phyloP scores from a whole-genome alignment of 164 flowering plant species.

The Pachysandra terminalis region DNA sequence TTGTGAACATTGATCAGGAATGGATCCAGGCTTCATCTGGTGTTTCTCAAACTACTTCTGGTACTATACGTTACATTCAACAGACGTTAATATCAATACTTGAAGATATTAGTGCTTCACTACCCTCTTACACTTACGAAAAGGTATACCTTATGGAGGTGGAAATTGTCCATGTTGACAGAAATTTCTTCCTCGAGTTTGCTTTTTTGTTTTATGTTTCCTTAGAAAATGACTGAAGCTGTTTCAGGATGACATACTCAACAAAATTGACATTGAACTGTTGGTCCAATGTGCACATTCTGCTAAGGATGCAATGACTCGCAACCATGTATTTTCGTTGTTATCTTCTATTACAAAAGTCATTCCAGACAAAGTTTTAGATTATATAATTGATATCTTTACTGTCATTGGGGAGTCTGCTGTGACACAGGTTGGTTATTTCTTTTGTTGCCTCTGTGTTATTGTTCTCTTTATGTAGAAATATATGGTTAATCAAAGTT shows the following conservation, averaged over 20 bases:
- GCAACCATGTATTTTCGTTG: slow-evolving; percentile 70
- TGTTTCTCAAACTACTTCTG: slow-evolving; percentile 23
- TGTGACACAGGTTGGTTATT: slow-evolving; percentile 56
- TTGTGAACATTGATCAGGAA: slow-evolving; percentile 23
- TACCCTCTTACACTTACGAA: slow-evolving; percentile 18
- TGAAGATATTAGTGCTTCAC: slow-evolving; percentile 58
- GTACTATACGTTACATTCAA: slow-evolving; percentile 40
- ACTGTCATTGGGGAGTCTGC: slow-evolving; percentile 67
- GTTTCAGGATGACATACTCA: slow-evolving; percentile 39
- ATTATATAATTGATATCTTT: slow-evolving; percentile 56
- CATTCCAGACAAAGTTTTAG: slow-evolving; percentile 50
- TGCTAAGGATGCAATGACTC: slow-evolving; percentile 47
- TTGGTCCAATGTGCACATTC: slow-evolving; percentile 66
- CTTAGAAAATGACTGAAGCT: slow-evolving; percentile 1
- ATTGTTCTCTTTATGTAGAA: not conserved
- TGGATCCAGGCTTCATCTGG: slow-evolving; percentile 31
- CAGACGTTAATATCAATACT: slow-evolving; percentile 57
- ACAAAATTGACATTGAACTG: slow-evolving; percentile 38
- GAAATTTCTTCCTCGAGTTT: not conserved
- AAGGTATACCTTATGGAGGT: slow-evolving; percentile 25
- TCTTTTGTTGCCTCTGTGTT: not conserved
- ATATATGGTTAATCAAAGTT: no score
- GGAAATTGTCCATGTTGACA: no score
- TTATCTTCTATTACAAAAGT: slow-evolving; percentile 63
- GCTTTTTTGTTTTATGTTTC: not conserved